Percentiles rank a stretch among this genome's conserved stretches.
Evolutionary conservation across 192 early-diverging fungal genomes (phyloP).

Genomic region (Pilaira anomala): DNA sequence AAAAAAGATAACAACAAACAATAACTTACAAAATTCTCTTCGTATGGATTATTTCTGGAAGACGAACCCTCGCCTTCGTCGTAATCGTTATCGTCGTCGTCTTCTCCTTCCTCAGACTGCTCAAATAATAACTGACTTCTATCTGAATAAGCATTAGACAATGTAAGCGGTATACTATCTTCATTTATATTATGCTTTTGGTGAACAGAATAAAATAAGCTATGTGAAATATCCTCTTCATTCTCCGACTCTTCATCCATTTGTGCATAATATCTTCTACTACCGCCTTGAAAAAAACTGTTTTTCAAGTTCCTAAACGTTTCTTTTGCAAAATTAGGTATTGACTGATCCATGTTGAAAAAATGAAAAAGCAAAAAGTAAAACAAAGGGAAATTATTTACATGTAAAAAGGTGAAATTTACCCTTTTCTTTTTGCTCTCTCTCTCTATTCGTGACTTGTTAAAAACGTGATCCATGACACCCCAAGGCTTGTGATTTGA

Average conservation of each 20-base stretch:
- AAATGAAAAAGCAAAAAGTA: no score
- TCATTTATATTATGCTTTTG: conserved; percentile 1
- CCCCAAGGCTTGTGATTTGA: no score
- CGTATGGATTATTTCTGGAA: conserved; percentile 14
- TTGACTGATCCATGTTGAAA: conserved; percentile 19
- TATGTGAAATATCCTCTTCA: conserved; percentile 30
- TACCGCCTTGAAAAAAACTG: conserved; percentile 14
- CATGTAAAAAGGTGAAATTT: no score
- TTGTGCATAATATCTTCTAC: conserved; percentile 24
- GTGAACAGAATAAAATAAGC: conserved; percentile 32
- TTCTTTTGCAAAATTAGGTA: conserved; percentile 24
- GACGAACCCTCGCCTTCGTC: conserved; percentile 1
- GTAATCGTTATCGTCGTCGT: conserved; percentile 11
- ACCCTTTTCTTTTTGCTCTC: no score
- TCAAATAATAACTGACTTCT: conserved; percentile 30
- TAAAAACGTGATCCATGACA: neutral
- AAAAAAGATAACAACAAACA: no score
- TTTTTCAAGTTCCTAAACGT: conserved; percentile 6
- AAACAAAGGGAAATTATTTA: no score
- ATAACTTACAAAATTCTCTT: conserved; percentile 31
- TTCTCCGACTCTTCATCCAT: conserved; percentile 34
- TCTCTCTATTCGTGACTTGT: no score
- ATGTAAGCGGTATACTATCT: conserved; percentile 28
- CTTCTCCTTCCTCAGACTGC: conserved; percentile 23
- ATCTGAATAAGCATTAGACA: conserved; percentile 33